Conservation (phyloP, 345 rosid species). For the Lepidium africanum region DNA sequence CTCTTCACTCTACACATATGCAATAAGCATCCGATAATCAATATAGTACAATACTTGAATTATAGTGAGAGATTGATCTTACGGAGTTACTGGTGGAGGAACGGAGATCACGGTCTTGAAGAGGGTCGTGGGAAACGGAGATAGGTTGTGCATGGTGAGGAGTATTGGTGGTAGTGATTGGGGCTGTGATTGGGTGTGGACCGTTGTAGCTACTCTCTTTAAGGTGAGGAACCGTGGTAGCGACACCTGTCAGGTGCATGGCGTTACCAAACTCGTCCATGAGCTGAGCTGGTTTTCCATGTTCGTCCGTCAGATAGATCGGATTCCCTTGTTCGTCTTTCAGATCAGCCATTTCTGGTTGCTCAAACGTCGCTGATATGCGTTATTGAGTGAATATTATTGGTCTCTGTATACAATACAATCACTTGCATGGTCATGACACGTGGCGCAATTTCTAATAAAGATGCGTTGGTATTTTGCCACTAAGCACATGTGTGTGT, state of each 20-base stretch:
- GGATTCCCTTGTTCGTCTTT: slow-evolving; percentile 52
- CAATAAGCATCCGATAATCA: not conserved
- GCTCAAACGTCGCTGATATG: not conserved
- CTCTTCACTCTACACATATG: slow-evolving; percentile 29
- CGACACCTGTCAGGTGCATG: slow-evolving; percentile 48
- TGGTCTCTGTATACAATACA: not conserved
- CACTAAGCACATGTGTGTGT: slow-evolving; percentile 12
- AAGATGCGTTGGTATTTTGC: not conserved
- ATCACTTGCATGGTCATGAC: not conserved
- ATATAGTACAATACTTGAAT: not conserved
- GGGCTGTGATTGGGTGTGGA: slow-evolving; percentile 29
- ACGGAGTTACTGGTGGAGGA: not conserved
- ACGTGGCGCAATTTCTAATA: slow-evolving; percentile 7
- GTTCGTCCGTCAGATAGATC: slow-evolving; percentile 37
- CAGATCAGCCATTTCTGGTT: slow-evolving; percentile 43
- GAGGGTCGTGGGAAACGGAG: slow-evolving; percentile 7
- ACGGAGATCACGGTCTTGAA: not conserved
- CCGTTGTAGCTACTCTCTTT: slow-evolving; percentile 20
- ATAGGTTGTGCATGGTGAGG: slow-evolving; percentile 22
- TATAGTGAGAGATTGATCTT: not conserved
- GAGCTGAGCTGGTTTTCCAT: slow-evolving; percentile 47
- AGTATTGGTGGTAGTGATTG: slow-evolving; percentile 13
- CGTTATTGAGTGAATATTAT: not conserved
- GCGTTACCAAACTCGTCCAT: slow-evolving; percentile 58
- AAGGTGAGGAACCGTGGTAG: slow-evolving; percentile 33